A percentile compares a stretch with the other conserved stretches of the same genome.
These are phyloP conservation scores for Coprinopsis sp. DNA, from an alignment of 768 basidiomycete species.

Conservation along the genomic window DNA sequence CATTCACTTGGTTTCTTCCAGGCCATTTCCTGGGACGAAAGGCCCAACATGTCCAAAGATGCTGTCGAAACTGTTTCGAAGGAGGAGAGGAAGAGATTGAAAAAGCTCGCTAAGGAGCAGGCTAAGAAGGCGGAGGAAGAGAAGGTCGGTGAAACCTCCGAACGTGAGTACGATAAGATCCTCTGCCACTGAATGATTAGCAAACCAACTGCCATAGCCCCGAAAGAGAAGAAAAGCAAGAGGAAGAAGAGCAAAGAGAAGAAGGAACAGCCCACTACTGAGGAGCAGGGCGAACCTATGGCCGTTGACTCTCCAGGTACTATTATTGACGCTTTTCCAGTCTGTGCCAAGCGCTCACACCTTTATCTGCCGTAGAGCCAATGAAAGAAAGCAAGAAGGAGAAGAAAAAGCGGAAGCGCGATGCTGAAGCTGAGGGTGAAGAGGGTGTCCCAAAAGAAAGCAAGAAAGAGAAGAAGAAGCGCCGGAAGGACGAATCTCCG, in stretches of 20 bases:
- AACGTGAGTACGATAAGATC: no score
- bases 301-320: background rate
- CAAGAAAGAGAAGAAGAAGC: constrained; percentile 43
- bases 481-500: constrained; percentile 28
- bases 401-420: constrained; percentile 39
- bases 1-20: no score
- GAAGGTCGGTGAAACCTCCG: background rate
- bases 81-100: constrained; percentile 6
- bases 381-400: constrained; percentile 29
- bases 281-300: background rate
- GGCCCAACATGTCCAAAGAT: constrained; percentile 5
- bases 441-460: constrained; percentile 23
- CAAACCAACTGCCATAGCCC: no score
- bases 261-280: constrained; percentile 1
- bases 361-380: constrained; percentile 9
- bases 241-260: constrained; percentile 17
- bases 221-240: constrained; percentile 28
- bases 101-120: constrained; percentile 2
- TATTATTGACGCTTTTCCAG: background rate
- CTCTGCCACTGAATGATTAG: no score
- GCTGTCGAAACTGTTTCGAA: constrained; percentile 1
- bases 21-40: no score
- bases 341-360: background rate
- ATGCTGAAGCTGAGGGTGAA: constrained; percentile 21
- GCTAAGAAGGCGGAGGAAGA: background rate